Evolutionary conservation across 805 yeast species (phyloP).

Genomic region (Candida xiaguanensis): DNA sequence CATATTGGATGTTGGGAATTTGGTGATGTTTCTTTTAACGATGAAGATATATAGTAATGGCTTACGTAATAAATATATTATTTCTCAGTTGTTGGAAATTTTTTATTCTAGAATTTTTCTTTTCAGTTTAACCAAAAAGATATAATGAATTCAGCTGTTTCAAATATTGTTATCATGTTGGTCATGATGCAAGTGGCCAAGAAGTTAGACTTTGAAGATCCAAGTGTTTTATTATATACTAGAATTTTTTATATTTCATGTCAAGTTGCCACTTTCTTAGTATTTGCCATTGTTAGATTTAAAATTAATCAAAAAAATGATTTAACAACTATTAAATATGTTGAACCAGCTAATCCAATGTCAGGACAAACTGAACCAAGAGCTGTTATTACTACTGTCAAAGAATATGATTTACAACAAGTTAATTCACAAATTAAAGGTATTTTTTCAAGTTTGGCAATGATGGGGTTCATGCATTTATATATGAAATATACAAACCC

Average conservation of each 20-base stretch:
- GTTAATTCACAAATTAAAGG: constrained; percentile 76
- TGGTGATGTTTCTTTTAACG: constrained; percentile 67
- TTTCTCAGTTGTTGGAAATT: constrained; percentile 1
- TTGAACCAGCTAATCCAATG: constrained; percentile 79
- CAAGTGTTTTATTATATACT: constrained; percentile 65
- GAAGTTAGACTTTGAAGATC: constrained; percentile 84
- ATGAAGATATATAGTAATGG: constrained; percentile 20
- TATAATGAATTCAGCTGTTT: constrained; percentile 82
- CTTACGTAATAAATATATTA: constrained; percentile 1
- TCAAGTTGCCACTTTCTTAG: constrained; percentile 57
- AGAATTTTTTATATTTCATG: constrained; percentile 69
- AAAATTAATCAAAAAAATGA: constrained; percentile 75
- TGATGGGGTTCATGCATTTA: constrained; percentile 98
- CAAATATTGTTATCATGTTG: constrained; percentile 86
- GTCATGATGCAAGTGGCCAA: constrained; percentile 95
- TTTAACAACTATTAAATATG: constrained; percentile 86
- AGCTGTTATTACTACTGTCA: constrained; percentile 85
- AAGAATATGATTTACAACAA: constrained; percentile 91
- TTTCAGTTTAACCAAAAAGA: not conserved
- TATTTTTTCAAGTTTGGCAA: constrained; percentile 82
- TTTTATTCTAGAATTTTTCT: not conserved
- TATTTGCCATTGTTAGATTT: constrained; percentile 63
- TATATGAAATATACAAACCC: constrained; percentile 98
- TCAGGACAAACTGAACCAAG: constrained; percentile 69
- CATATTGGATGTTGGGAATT: constrained; percentile 72